phyloP scores from a whole-genome alignment of 2,329 filamentous ascomycete genomes.

The Parafenestella ontariensis region DNA sequence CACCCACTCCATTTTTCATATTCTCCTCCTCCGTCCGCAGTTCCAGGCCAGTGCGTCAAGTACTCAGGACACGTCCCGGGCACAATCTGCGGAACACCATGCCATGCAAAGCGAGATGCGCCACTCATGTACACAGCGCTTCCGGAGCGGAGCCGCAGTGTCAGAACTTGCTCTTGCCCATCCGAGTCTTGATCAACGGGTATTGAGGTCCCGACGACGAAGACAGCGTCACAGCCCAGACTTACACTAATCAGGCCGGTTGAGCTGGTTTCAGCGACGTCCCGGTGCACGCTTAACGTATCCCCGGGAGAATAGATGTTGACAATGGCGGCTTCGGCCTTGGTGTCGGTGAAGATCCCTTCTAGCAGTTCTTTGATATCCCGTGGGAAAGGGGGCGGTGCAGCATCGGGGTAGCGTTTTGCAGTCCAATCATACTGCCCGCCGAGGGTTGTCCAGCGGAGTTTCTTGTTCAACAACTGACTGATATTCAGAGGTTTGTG shows the following conservation, averaged over 20 bases:
- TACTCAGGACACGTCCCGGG: conserved; percentile 78
- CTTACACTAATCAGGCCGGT: conserved; percentile 83
- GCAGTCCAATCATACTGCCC: conserved; percentile 97
- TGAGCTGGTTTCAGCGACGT: conserved; percentile 86
- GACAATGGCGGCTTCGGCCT: conserved; percentile 87
- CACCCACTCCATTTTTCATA: conserved; percentile 80
- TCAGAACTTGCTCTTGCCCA: conserved; percentile 25
- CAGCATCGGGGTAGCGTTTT: conserved; percentile 76
- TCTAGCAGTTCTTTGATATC: conserved; percentile 75
- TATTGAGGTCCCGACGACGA: conserved; percentile 71
- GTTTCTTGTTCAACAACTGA: conserved; percentile 76
- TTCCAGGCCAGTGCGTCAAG: conserved; percentile 75
- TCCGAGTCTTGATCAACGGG: conserved; percentile 11
- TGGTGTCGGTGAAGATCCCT: conserved; percentile 75
- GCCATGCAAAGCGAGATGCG: conserved; percentile 87
- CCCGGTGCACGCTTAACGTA: conserved; percentile 89
- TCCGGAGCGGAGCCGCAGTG: conserved; percentile 70
- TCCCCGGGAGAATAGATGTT: conserved; percentile 93
- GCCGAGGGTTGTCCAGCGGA: conserved; percentile 93
- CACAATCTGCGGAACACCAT: conserved; percentile 89
- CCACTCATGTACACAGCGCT: conserved; percentile 91
- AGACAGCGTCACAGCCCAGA: conserved; percentile 87
- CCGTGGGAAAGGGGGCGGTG: conserved; percentile 73
- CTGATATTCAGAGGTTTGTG: conserved; percentile 76
- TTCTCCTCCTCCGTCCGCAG: conserved; percentile 47